Evolutionary conservation across 116 monocot species (phyloP), one percentile per base, ranked within the genome.

Genomic region (Cymodocea nodosa): DNA sequence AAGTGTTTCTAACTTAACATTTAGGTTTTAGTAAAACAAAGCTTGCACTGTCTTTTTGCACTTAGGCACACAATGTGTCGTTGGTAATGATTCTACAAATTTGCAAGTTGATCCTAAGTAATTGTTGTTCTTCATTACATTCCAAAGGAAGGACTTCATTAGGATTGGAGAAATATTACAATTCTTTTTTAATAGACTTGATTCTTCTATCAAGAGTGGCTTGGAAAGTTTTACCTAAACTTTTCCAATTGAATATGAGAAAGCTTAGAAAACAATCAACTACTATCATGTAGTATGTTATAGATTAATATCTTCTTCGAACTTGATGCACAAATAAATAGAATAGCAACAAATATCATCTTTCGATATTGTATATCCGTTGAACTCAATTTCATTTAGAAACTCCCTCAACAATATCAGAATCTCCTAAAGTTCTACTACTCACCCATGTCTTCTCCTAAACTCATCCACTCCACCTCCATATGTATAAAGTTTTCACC

Each of bases 51-150:
- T 61, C 69, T 59, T 70, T 70, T 52, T 7, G 35, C 59, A 70
- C n/a, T n/a, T n/a, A n/a, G n/a, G n/a, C n/a, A n/a, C n/a, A n/a
- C n/a, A 74, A 0, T 14, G 67, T 62, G 35, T 50, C 52, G 59
- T 68, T 68, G 68, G 68, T 73, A 73, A 73, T 73, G 52, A 73
- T 73, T 73, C 72, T 73, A 73, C 65, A 55, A 73, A 71, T 71
- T 71, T 17, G 50, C 62, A 71, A 71, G 51, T 13, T 66, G 37
- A 54, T 71, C 35, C 36, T 50, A 35, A 60, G 30, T 40, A 60
- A 60, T 70, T 50, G 17, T 70, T 60, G 49, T 66, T 71, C 15
- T 77, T 77, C 71, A 70, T 66, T 77, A 39, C 39, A 67, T 71
- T 77, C 23, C 59, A 24, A 58, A 71, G 70, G 72, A 68, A 78